phyloP scores from a whole-genome alignment of 2,329 filamentous ascomycete genomes.

The Phialophora chinensis region DNA sequence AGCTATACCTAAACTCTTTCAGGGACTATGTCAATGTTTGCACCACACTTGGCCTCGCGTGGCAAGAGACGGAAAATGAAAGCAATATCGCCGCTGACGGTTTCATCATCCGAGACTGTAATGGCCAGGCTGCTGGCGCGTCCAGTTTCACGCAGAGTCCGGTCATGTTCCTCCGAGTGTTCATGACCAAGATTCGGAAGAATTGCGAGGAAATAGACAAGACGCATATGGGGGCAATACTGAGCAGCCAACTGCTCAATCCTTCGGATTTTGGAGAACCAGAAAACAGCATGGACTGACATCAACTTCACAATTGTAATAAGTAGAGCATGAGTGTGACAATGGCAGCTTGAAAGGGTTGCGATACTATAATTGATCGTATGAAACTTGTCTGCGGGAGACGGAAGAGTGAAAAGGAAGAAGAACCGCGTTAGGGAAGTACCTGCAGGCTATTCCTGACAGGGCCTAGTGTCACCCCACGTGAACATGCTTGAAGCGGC shows the following conservation, averaged over 20 bases:
- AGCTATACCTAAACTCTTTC: constrained; percentile 3
- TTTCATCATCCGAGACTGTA: constrained; percentile 32
- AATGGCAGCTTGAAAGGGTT: too few relatives aligned
- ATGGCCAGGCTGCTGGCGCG: neutral
- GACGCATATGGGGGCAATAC: constrained; percentile 54
- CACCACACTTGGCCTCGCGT: constrained; percentile 15
- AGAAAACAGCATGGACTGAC: too few relatives aligned
- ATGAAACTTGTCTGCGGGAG: too few relatives aligned
- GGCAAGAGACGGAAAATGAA: constrained; percentile 11
- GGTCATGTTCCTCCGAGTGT: constrained; percentile 48
- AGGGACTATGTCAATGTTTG: constrained; percentile 30
- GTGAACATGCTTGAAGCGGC: too few relatives aligned
- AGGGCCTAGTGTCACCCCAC: too few relatives aligned
- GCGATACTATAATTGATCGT: too few relatives aligned
- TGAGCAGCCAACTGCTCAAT: constrained; percentile 43
- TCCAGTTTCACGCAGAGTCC: constrained; percentile 49
- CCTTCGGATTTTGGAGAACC: neutral
- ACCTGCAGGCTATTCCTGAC: too few relatives aligned
- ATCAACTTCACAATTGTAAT: too few relatives aligned
- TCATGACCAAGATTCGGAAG: constrained; percentile 45
- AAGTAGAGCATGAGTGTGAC: too few relatives aligned
- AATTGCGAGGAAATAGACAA: constrained; percentile 49
- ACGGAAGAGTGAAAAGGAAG: neutral
- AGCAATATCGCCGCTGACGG: constrained; percentile 41
- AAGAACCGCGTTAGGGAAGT: neutral